Percentiles rank a stretch among this genome's conserved stretches.
Conservation (phyloP, 2,329 filamentous ascomycete genomes). For the Cordyceps cateniannulata region DNA sequence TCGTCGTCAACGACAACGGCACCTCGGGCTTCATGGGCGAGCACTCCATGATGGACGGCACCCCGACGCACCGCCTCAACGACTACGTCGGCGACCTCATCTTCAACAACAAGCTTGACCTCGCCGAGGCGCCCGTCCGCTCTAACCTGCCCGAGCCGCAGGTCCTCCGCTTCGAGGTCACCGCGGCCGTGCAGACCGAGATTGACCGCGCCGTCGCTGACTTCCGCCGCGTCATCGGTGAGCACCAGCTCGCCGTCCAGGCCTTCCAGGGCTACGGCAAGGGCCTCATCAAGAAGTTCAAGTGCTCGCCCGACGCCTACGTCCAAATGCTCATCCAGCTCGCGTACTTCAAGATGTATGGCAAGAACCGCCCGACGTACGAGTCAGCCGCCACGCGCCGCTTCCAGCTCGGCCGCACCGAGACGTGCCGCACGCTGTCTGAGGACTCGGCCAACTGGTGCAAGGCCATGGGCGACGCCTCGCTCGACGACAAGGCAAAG, state of each 20-base stretch:
- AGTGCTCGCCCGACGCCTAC: constrained; percentile 93
- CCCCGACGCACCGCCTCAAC: constrained; percentile 92
- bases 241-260: constrained; percentile 89
- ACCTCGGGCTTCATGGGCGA: constrained; percentile 97
- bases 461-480: constrained; percentile 70
- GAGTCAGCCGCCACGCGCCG: constrained; percentile 91
- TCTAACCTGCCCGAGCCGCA: constrained; percentile 78
- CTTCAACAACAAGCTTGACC: constrained; percentile 90
- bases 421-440: constrained; percentile 88
- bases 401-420: constrained; percentile 93
- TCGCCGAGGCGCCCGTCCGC: constrained; percentile 70
- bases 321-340: constrained; percentile 98
- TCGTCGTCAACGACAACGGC: constrained; percentile 97
- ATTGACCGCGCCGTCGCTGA: constrained; percentile 73
- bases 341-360: constrained; percentile 98
- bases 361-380: constrained; percentile 95
- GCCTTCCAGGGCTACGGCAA: constrained; percentile 98
- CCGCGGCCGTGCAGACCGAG: constrained; percentile 64
- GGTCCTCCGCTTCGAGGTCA: constrained; percentile 71
- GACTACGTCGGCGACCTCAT: constrained; percentile 91
- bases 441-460: constrained; percentile 91
- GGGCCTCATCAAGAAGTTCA: constrained; percentile 98
- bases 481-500: constrained; percentile 55
- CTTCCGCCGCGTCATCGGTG: constrained; percentile 73
- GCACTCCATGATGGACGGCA: constrained; percentile 99